Conservation (phyloP, 1,139 yeast species). For the Suzukiozyma palmioleophila region DNA sequence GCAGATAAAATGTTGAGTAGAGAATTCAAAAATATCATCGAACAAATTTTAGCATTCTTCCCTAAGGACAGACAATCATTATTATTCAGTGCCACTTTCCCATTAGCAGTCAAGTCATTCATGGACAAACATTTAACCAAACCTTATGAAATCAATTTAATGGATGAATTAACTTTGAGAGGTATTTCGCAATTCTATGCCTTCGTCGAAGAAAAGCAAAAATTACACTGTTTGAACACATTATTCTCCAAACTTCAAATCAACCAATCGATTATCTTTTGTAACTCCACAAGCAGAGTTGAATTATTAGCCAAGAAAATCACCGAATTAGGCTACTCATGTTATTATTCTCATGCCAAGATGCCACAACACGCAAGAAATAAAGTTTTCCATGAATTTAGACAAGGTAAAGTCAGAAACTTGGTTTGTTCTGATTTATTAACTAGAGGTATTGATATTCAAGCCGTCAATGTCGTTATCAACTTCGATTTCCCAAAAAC, state of each 20-base stretch:
- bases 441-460: conserved; percentile 98
- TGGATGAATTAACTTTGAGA: conserved; percentile 94
- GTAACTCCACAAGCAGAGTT: conserved; percentile 94
- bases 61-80: conserved; percentile 81
- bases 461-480: conserved; percentile 96
- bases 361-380: conserved; percentile 98
- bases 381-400: conserved; percentile 96
- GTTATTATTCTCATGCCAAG: conserved; percentile 94
- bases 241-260: conserved; percentile 90
- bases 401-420: conserved; percentile 97
- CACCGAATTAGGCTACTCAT: conserved; percentile 93
- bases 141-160: conserved; percentile 92
- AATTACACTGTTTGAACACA: conserved; percentile 92
- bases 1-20: conserved; percentile 95
- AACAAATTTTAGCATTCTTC: conserved; percentile 79
- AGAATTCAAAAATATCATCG: conserved; percentile 85
- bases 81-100: conserved; percentile 94
- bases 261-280: conserved; percentile 93
- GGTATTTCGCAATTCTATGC: conserved; percentile 98
- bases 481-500: conserved; percentile 98
- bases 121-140: conserved; percentile 88
- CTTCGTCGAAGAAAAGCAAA: conserved; percentile 94
- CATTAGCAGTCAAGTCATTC: conserved; percentile 85
- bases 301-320: conserved; percentile 93
- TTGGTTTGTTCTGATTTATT: conserved; percentile 93